phyloP scores from a whole-genome alignment of 208 protist species.

The Acanthamoeba polyphaga region DNA sequence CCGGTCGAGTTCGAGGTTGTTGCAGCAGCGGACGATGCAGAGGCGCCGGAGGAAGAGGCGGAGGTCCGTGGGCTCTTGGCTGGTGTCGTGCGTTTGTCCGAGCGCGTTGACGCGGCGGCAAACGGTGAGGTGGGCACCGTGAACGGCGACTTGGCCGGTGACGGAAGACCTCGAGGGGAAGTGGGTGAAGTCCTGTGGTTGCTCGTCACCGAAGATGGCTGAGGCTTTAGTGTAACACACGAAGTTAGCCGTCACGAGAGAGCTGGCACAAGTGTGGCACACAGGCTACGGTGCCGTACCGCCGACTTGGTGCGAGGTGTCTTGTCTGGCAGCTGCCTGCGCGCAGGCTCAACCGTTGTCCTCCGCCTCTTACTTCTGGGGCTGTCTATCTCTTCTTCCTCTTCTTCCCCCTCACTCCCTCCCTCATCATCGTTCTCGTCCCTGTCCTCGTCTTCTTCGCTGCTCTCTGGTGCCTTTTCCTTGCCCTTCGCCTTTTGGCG shows the following conservation, averaged over 20 bases:
- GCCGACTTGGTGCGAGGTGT: no score
- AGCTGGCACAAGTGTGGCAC: no score
- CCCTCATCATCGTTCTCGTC: no score
- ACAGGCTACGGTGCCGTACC: no score
- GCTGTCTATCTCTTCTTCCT: no score
- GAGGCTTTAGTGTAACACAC: not conserved
- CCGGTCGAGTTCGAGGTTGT: not conserved
- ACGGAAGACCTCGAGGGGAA: not conserved
- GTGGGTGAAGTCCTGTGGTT: not conserved
- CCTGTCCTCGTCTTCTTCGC: no score
- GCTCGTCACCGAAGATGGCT: not conserved
- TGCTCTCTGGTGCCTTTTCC: not conserved
- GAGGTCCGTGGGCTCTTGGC: not conserved
- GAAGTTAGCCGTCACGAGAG: no score
- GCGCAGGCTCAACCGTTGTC: no score
- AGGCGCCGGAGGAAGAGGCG: not conserved
- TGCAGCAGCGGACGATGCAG: not conserved
- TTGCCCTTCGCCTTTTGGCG: not conserved
- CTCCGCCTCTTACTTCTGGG: no score
- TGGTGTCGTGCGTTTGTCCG: not conserved
- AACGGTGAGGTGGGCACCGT: constrained; percentile 1
- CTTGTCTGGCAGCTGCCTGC: no score
- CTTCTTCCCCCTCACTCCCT: no score
- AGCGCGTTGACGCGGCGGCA: not conserved
- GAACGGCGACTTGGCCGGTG: constrained; percentile 1